A percentile compares a stretch with the other conserved stretches of the same genome.
Conservation (phyloP, 257 asterid species). For the Fraxinus excelsior region DNA sequence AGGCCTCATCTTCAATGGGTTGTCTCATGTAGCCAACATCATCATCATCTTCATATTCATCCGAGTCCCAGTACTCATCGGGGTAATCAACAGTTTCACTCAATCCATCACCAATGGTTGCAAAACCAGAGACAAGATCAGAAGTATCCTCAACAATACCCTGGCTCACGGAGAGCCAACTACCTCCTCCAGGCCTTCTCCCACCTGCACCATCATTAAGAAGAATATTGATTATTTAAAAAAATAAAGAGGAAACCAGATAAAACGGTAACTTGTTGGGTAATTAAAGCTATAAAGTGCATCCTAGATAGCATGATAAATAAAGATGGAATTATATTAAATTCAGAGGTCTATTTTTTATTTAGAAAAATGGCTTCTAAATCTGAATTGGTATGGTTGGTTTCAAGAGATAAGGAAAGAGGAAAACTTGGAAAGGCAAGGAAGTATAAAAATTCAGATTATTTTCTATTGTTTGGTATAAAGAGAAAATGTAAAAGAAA, state of each 20-base stretch:
- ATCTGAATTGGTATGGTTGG: not conserved
- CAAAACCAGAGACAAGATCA: slow-evolving; percentile 94
- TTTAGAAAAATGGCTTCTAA: no score
- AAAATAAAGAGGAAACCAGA: slow-evolving; percentile 12
- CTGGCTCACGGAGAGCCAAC: slow-evolving; percentile 93
- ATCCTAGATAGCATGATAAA: not conserved
- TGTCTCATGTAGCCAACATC: slow-evolving; percentile 96
- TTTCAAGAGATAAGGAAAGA: slow-evolving; percentile 12
- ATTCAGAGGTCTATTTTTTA: slow-evolving; percentile 16
- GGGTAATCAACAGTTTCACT: slow-evolving; percentile 55
- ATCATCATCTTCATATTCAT: slow-evolving; percentile 93
- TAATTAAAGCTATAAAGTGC: not conserved
- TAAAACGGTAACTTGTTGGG: slow-evolving; percentile 1
- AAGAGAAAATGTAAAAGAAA: not conserved
- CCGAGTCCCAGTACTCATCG: slow-evolving; percentile 94
- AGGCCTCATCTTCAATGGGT: slow-evolving; percentile 95
- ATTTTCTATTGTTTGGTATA: not conserved
- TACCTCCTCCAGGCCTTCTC: slow-evolving; percentile 62
- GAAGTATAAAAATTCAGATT: no score
- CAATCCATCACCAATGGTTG: slow-evolving; percentile 77
- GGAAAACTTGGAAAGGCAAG: not conserved
- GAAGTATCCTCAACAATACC: slow-evolving; percentile 92
- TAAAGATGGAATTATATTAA: not conserved
- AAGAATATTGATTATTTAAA: slow-evolving; percentile 27
- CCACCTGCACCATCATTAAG: slow-evolving; percentile 45